Percentiles rank a stretch among this genome's conserved stretches.
Evolutionary conservation across 495 filamentous ascomycete species (phyloP).

Genomic region (Neurospora hispaniola): DNA sequence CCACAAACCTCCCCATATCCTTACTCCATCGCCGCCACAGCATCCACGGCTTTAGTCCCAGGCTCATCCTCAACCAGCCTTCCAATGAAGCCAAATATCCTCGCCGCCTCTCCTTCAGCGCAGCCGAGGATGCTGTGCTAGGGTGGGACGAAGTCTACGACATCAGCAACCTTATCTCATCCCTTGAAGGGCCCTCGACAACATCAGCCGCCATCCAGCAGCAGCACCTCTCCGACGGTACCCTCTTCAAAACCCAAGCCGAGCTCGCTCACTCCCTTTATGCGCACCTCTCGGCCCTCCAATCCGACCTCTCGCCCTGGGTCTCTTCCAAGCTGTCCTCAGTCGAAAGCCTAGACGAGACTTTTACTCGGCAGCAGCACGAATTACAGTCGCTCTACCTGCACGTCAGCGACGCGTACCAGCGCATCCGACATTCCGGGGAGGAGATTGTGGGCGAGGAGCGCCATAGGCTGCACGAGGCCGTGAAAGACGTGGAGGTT

Average conservation of each 20-base stretch:
- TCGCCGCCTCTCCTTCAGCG: conserved; percentile 76
- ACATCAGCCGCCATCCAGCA: neutral
- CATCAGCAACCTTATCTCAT: conserved; percentile 13
- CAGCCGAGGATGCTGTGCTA: conserved; percentile 81
- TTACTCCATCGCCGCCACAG: conserved; percentile 40
- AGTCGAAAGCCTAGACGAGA: conserved; percentile 53
- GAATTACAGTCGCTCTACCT: conserved; percentile 59
- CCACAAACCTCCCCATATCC: conserved; percentile 8
- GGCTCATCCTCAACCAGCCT: conserved; percentile 15
- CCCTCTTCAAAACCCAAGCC: conserved; percentile 18
- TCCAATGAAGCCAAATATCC: conserved; percentile 55
- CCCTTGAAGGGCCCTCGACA: conserved; percentile 26
- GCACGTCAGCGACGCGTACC: conserved; percentile 54
- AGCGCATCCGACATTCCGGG: conserved; percentile 51
- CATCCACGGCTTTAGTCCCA: conserved; percentile 7
- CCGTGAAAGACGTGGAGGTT: conserved; percentile 70
- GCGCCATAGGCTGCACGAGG: conserved; percentile 55
- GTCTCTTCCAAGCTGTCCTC: conserved; percentile 50
- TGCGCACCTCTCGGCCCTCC: conserved; percentile 35
- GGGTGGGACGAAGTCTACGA: conserved; percentile 47
- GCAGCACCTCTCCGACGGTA: neutral
- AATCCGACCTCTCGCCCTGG: conserved; percentile 50
- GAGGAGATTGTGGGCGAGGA: conserved; percentile 60
- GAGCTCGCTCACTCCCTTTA: conserved; percentile 54
- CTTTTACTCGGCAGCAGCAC: conserved; percentile 48